Evolutionary conservation across 2,329 filamentous ascomycete species (phyloP), one percentile per base, ranked within the genome.

Genomic region (Arthroderma uncinatum): DNA sequence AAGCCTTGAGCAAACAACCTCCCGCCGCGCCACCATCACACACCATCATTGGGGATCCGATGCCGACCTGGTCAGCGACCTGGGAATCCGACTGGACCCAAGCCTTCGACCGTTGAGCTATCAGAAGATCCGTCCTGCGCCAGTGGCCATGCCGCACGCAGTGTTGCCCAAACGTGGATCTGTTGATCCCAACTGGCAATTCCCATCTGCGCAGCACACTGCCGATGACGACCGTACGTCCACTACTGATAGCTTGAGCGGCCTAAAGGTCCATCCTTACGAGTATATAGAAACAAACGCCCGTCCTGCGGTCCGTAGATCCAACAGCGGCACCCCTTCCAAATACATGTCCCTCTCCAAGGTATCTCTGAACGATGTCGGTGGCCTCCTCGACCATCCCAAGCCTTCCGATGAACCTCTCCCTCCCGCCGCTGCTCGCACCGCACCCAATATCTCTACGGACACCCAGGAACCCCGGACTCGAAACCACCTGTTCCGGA

Each of bases 311-410:
- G 53, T 42, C 23, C 59, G 53, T 10, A 44, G 57, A 28, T 23
- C 66, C 70, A 48, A 70, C 68, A 59, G 72, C 63, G 55, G 42
- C 69, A 55, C 68, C 62, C 36, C 33, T 16, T 42, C 53, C 7
- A 55, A 55, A 28, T 48, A 72, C 2, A 67, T 72, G 8, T 77
- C 76, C 1, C 78, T 81, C 3, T 76, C 80, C 3, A 77, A 79
- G 50, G 82, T 93, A 3, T 89, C 87, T 0, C 92, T 95, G 69
- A 90, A 92, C 64, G 91, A 95, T 63, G 85, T 90, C 0, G 89
- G 89, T 21, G 88, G 87, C 0, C 73, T 95, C 0, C 74, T 94
- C 0, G 82, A 85, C 4, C 77, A 77, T 16, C 78, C 78, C 61
- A 71, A 68, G 36, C 63, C 54, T 58, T 59, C 60, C 9, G 36